Percentiles rank a stretch among this genome's conserved stretches.
Evolutionary conservation across 331 rosid genomes (phyloP).

Genomic region (Quercus tomentella): DNA sequence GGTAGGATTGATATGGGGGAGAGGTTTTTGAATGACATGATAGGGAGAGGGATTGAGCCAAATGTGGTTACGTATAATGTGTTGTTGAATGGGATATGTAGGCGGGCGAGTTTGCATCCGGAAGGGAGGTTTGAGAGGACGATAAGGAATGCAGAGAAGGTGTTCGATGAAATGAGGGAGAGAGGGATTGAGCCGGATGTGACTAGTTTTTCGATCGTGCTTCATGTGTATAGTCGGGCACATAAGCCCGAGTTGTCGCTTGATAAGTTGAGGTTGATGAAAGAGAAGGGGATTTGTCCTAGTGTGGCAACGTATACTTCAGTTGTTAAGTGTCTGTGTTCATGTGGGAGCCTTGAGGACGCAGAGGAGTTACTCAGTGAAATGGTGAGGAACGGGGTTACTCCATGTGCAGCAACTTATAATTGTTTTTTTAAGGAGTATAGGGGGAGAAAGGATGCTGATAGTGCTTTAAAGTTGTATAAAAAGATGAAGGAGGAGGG

Average conservation of each 20-base stretch:
- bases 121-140: conserved; percentile 72
- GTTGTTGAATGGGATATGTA: conserved; percentile 72
- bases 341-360: conserved; percentile 72
- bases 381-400: conserved; percentile 61
- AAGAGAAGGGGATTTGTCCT: conserved; percentile 69
- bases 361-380: conserved; percentile 64
- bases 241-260: conserved; percentile 69
- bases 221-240: conserved; percentile 85
- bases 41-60: conserved; percentile 56
- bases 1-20: conserved; percentile 50
- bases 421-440: conserved; percentile 81
- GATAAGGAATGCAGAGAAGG: conserved; percentile 52
- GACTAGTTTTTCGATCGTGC: conserved; percentile 76
- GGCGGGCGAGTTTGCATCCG: conserved; percentile 75
- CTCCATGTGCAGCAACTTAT: conserved; percentile 58
- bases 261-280: conserved; percentile 66
- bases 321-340: conserved; percentile 70
- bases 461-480: conserved; percentile 62
- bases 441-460: conserved; percentile 61
- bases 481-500: conserved; percentile 64
- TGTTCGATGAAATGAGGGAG: conserved; percentile 71
- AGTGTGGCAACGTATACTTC: conserved; percentile 71
- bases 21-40: conserved; percentile 63
- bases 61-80: conserved; percentile 76
- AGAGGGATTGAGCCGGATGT: conserved; percentile 85